Conservation (phyloP, 805 yeast genomes). For the Clavispora fructus region DNA sequence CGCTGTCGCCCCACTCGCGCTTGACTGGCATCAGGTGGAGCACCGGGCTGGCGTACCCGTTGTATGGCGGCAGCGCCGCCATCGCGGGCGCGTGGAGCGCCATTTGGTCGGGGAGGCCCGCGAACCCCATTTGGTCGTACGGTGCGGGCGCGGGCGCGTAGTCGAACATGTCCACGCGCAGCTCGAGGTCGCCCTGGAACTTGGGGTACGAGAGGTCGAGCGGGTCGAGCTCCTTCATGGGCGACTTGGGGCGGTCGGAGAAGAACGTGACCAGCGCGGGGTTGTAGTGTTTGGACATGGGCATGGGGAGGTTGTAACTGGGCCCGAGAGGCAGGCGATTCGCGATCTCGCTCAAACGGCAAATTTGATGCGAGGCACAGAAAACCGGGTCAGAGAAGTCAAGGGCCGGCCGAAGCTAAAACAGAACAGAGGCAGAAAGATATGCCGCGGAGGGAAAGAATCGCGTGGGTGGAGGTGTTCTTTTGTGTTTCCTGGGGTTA, state of each 20-base stretch:
- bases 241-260: not conserved
- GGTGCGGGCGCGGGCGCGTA: not conserved
- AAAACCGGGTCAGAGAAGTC: no score
- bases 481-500: no score
- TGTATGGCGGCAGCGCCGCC: not conserved
- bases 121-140: not conserved
- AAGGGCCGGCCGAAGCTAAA: no score
- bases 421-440: no score
- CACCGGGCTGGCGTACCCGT: not conserved
- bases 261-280: not conserved
- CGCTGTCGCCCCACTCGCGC: not conserved
- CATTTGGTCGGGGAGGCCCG: not conserved
- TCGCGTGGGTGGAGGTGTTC: no score
- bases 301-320: not conserved
- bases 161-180: not conserved
- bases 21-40: not conserved
- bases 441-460: no score
- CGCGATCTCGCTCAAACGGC: no score
- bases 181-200: not conserved
- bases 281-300: not conserved
- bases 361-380: no score
- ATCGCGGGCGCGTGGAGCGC: not conserved
- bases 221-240: not conserved
- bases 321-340: no score
- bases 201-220: constrained; percentile 1